Base-by-base conservation (phyloP, 805 yeast species). In the Starmerella vaccinii region DNA sequence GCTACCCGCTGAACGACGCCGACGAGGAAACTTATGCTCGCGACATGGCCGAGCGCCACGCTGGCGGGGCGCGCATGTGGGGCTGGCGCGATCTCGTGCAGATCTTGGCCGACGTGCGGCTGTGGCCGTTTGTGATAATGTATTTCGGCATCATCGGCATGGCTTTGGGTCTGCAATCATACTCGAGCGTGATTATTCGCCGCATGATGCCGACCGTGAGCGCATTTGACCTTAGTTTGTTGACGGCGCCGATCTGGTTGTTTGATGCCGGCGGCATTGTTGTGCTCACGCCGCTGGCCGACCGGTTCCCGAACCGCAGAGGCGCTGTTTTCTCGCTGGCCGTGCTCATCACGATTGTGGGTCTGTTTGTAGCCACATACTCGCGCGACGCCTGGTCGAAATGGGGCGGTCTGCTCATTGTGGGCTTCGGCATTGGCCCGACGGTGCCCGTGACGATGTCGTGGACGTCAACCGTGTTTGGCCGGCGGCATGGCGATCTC, bases 91-190 rank as follows among this genome's bases (percentile, higher is more conserved):
- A 84, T 53, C 70, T 86, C 26, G 59, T 65, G 37, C 64, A 62
- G 8, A 75, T 86, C 39, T 57, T 84, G 19, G 59, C 70, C 30
- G 95, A 87, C 62, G 61, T 74, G 43, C 72, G 92, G 56, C 72
- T 82, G 40, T 85, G 89, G 89, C 92, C 95, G 1, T 65, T 86
- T 53, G 71, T 84, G 41, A 71, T 86, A 68, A 86, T 86, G 95
- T 86, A 86, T 67, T 87, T 86, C 63, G 95, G 95, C 18, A 95
- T 84, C 19, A 95, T 86, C 23, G 95, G 95, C 44, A 78, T 86
- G 16, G 95, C 95, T 1, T 80, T 75, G 60, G 95, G 95, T 26
- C 69, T 86, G 44, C 87, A 88, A 29, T 89, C 81, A 18, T 86
- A 82, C 65, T 95, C 89, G 4, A 81, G 94, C 4, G 79, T 89